A percentile compares a stretch with the other conserved stretches of the same genome.
These are phyloP conservation scores for Eustoma russellianum DNA, from an alignment of 257 asterid genomes.

Conservation along the genomic window DNA sequence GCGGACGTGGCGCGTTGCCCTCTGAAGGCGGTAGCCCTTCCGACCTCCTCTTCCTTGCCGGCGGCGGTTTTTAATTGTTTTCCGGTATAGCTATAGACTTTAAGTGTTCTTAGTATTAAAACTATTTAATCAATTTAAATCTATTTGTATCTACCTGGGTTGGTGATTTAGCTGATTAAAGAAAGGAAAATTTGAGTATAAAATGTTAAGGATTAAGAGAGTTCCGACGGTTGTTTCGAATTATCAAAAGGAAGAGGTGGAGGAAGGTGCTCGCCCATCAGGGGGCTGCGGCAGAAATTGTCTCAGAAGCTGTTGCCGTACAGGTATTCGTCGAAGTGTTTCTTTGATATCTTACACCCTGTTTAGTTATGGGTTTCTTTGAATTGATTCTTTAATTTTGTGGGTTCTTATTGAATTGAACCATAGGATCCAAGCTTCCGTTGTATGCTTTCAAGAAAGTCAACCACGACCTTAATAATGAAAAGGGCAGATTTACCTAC, in stretches of 20 bases:
- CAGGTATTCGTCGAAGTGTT: constrained; percentile 27
- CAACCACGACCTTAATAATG: constrained; percentile 19
- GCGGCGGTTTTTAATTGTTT: constrained; percentile 50
- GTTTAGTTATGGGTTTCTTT: background rate
- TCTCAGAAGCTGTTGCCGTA: constrained; percentile 68
- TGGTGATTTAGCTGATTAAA: background rate
- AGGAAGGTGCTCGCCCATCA: constrained; percentile 31
- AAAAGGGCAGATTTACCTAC: constrained; percentile 16
- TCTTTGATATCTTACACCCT: background rate
- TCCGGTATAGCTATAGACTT: background rate
- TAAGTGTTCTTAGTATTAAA: background rate
- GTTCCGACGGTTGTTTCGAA: constrained; percentile 85
- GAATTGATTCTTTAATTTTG: constrained; percentile 1
- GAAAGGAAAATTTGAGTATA: constrained; percentile 4
- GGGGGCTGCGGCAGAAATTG: constrained; percentile 80
- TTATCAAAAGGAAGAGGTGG: constrained; percentile 73
- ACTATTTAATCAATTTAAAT: background rate
- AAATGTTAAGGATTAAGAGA: constrained; percentile 65
- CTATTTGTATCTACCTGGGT: background rate
- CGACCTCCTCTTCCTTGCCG: constrained; percentile 98
- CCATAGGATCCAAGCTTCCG: constrained; percentile 67
- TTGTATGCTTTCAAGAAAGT: constrained; percentile 53
- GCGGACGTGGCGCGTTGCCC: constrained; percentile 99
- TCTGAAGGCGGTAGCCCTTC: constrained; percentile 99
- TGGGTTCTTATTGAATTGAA: constrained; percentile 6